These are phyloP conservation scores for Rhizodiscina lignyota DNA, from an alignment of 495 filamentous ascomycete genomes.

Conservation along the genomic window DNA sequence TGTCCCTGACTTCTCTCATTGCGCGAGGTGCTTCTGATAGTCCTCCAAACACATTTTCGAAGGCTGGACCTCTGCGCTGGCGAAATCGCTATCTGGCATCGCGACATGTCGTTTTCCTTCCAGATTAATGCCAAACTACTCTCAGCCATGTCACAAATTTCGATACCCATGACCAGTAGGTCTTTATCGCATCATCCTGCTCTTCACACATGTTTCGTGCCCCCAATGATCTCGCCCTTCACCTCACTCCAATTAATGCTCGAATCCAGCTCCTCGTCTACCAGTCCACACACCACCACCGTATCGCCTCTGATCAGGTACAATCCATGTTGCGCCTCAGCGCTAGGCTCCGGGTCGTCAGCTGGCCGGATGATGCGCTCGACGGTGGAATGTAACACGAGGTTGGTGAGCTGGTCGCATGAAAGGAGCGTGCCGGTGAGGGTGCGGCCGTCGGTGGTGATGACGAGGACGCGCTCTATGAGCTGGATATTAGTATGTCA, in stretches of 20 bases:
- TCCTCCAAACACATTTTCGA: no score
- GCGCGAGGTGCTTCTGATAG: no score
- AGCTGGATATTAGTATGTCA: conserved; percentile 1
- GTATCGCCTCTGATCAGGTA: conserved; percentile 92
- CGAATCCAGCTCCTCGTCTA: conserved; percentile 74
- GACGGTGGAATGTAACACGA: conserved; percentile 69
- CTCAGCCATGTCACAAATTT: no score
- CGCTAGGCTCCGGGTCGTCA: conserved; percentile 68
- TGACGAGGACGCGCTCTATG: conserved; percentile 73
- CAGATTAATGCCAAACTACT: no score
- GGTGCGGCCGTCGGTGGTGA: conserved; percentile 86
- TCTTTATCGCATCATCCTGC: no score
- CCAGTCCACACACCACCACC: conserved; percentile 75
- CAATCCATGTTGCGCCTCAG: conserved; percentile 67
- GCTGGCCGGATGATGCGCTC: conserved; percentile 77
- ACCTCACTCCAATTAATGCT: conserved; percentile 88
- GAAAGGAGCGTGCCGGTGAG: conserved; percentile 68
- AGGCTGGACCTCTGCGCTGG: no score
- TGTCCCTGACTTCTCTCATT: no score
- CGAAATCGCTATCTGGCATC: no score
- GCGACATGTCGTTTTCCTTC: no score
- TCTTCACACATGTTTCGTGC: conserved; percentile 57
- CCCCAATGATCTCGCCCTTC: conserved; percentile 65
- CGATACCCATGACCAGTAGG: no score
- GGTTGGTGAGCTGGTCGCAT: conserved; percentile 85